phyloP scores from a whole-genome alignment of 2,329 filamentous ascomycete species.

The Teratosphaeria zuluensis region DNA sequence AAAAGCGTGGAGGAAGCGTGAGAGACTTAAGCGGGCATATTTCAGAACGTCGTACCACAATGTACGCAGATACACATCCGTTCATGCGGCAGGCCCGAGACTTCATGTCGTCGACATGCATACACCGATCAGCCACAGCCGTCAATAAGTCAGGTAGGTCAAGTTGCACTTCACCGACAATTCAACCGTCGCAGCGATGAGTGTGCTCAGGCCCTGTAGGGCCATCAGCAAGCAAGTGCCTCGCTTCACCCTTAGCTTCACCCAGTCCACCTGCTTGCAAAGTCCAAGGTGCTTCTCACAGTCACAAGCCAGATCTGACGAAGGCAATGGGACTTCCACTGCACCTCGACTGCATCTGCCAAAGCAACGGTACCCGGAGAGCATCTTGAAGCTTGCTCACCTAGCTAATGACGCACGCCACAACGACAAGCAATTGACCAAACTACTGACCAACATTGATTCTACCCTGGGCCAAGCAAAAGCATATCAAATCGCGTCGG shows the following conservation, averaged over 20 bases:
- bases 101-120: background rate
- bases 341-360: background rate
- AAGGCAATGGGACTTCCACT: background rate
- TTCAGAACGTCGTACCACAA: background rate
- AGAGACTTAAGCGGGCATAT: background rate
- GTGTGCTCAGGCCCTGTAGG: background rate
- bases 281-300: background rate
- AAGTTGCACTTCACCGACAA: background rate
- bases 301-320: background rate
- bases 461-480: background rate
- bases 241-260: background rate
- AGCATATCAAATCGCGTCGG: background rate
- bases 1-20: no score
- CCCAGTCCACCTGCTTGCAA: background rate
- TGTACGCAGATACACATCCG: background rate
- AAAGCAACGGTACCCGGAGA: background rate
- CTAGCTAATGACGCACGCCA: background rate
- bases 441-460: background rate
- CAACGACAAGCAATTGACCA: background rate
- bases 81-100: background rate
- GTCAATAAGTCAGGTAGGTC: background rate
- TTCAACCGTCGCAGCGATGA: background rate
- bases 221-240: background rate
- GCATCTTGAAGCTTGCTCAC: background rate
- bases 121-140: background rate